Base-by-base conservation (phyloP, 2,329 filamentous ascomycete species). In the Pseudodiploospora longispora region DNA sequence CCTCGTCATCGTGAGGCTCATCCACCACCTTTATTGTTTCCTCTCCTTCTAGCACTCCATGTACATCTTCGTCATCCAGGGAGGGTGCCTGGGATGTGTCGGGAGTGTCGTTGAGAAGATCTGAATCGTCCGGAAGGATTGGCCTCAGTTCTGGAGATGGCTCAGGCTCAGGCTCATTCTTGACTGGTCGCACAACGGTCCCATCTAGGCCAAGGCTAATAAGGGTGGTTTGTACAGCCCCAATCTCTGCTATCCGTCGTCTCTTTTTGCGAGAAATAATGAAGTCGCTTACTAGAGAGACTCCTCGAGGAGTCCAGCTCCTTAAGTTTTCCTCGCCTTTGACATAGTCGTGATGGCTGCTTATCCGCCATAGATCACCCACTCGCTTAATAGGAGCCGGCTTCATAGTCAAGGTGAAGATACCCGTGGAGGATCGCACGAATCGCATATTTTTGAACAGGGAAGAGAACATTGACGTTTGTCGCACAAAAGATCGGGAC, bases 291-390 rank as follows among this genome's bases (percentile, higher is more conserved):
- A 98, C 83, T 1, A 98, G 69, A 0, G 88, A 94, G 3, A 97
- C 86, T 32, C 93, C 89, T 36, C 93, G 79, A 2, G 93, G 91
- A 6, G 83, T 81, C 93, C 93, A 98, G 45, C 82, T 81, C 3
- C 74, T 81, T 34, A 98, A 71, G 40, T 83, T 76, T 63, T 98
- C 93, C 65, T 98, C 90, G 44, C 93, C 93, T 63, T 95, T 96
- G 55, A 98, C 87, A 59, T 96, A 97, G 61, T 95, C 88, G 56
- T 95, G 85, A 47, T 87, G 83, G 10, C 90, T 97, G 62, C 89
- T 94, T 81, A 97, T 88, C 43, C 93, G 81, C 93, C 93, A 98
- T 9, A 98, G 72, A 60, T 98, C 93, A 3, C 88, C 88, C 1
- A 89, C 87, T 38, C 87, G 80, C 65, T 96, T 96, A 41, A 95